Evolutionary conservation across 2,329 filamentous ascomycete species (phyloP).

Genomic region (Cercospora sp.): DNA sequence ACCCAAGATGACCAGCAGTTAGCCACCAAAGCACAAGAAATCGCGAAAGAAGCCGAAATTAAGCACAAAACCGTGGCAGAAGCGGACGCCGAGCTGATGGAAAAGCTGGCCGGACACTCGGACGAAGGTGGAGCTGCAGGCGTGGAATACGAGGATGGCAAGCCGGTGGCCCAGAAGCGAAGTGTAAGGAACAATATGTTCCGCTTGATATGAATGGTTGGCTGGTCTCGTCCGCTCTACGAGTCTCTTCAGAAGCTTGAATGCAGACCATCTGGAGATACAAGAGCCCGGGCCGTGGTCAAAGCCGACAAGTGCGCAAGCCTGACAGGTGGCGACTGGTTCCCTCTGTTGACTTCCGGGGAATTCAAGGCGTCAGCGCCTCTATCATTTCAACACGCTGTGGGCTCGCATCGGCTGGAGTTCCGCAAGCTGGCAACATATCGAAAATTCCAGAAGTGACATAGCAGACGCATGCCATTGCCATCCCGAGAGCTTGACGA

Average conservation of each 20-base stretch:
- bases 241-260: not conserved
- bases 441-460: not conserved
- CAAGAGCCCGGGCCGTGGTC: not conserved
- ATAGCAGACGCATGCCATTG: not conserved
- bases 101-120: conserved; percentile 65
- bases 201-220: conserved; percentile 58
- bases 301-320: not conserved
- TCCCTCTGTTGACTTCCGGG: not conserved
- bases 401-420: not conserved
- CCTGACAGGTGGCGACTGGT: not conserved
- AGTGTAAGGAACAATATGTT: conserved; percentile 78
- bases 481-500: not conserved
- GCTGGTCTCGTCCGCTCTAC: not conserved
- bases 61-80: conserved; percentile 60
- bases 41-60: conserved; percentile 26
- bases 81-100: conserved; percentile 65
- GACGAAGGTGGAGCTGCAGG: conserved; percentile 72
- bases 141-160: conserved; percentile 73
- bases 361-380: not conserved
- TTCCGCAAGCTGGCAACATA: not conserved
- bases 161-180: conserved; percentile 70
- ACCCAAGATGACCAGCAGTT: conserved; percentile 26
- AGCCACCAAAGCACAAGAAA: conserved; percentile 22
- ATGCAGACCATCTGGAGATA: not conserved
- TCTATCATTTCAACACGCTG: not conserved